phyloP scores from a whole-genome alignment of 164 flowering plant genomes.

The Aristolochia fimbriata region DNA sequence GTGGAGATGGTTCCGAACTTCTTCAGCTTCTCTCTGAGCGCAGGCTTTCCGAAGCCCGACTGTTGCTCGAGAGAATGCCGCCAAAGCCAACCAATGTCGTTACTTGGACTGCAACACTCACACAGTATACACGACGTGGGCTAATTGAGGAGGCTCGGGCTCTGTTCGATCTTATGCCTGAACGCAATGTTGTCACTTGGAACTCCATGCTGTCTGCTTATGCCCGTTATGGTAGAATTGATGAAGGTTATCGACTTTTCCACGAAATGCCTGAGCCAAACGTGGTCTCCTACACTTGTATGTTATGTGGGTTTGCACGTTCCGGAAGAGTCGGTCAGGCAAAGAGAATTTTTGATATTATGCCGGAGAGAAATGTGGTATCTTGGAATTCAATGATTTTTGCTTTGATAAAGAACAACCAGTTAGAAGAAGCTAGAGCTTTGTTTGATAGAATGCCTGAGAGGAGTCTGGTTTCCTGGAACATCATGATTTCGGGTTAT shows the following conservation, averaged over 20 bases:
- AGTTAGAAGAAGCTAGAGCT: too few species aligned
- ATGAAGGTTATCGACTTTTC: conserved; percentile 33
- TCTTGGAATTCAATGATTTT: too few species aligned
- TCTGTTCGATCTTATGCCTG: conserved; percentile 40
- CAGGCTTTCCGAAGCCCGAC: conserved; percentile 23
- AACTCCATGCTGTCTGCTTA: conserved; percentile 50
- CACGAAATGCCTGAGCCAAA: conserved; percentile 40
- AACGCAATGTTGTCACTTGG: conserved; percentile 34
- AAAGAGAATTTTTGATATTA: conserved; percentile 29
- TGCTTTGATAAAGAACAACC: too few species aligned
- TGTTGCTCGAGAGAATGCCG: conserved; percentile 32
- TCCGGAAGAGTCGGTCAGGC: conserved; percentile 17
- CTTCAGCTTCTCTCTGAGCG: conserved; percentile 16
- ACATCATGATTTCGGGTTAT: too few species aligned
- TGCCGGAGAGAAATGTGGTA: too few species aligned
- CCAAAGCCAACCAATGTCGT: conserved; percentile 13
- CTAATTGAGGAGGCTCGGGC: conserved; percentile 32
- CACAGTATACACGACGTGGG: conserved; percentile 26
- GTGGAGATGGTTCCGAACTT: conserved; percentile 18
- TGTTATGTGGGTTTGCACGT: conserved; percentile 36
- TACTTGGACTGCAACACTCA: conserved; percentile 40
- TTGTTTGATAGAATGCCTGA: too few species aligned
- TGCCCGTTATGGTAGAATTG: conserved; percentile 28
- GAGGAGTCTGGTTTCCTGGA: too few species aligned
- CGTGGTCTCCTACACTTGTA: conserved; percentile 49